Conservation (phyloP, 169 alveolate genomes). For the Eimeria necatrix region DNA sequence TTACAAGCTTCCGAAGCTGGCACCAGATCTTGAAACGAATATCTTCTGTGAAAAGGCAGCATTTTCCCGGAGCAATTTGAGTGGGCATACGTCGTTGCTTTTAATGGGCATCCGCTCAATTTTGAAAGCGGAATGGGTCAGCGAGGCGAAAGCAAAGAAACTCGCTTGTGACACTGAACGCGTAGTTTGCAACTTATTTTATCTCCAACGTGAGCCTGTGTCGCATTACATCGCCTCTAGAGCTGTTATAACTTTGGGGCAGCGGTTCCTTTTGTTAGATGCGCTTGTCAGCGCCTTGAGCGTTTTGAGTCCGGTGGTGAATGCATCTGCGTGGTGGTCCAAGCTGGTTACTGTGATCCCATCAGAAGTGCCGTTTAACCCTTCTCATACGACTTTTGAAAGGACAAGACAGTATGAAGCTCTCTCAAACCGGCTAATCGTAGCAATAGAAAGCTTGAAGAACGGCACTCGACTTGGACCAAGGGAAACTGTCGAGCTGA, state of each 20-base stretch:
- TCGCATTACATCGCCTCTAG: not conserved
- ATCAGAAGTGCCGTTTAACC: not conserved
- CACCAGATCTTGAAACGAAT: not conserved
- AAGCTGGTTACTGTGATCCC: not conserved
- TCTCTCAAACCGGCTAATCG: not conserved
- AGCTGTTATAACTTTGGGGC: slow-evolving; percentile 11
- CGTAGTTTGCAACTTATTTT: not conserved
- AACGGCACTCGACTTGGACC: not conserved
- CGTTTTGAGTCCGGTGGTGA: not conserved
- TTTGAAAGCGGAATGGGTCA: not conserved
- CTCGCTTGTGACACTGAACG: not conserved
- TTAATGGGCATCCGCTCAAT: not conserved
- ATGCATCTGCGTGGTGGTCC: not conserved
- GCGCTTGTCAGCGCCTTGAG: not conserved
- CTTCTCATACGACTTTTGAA: not conserved
- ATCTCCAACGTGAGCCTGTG: not conserved
- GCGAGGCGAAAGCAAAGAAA: not conserved
- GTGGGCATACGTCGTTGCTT: not conserved
- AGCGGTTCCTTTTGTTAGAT: not conserved
- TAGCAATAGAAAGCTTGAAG: not conserved
- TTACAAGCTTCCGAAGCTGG: not conserved
- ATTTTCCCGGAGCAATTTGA: not conserved
- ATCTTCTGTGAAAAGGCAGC: not conserved
- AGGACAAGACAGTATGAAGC: not conserved
- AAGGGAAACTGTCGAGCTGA: not conserved